A percentile compares a stretch with the other conserved stretches of the same genome.
Evolutionary conservation across 2,329 filamentous ascomycete genomes (phyloP).

Genomic region (Aureobasidium uvarum): DNA sequence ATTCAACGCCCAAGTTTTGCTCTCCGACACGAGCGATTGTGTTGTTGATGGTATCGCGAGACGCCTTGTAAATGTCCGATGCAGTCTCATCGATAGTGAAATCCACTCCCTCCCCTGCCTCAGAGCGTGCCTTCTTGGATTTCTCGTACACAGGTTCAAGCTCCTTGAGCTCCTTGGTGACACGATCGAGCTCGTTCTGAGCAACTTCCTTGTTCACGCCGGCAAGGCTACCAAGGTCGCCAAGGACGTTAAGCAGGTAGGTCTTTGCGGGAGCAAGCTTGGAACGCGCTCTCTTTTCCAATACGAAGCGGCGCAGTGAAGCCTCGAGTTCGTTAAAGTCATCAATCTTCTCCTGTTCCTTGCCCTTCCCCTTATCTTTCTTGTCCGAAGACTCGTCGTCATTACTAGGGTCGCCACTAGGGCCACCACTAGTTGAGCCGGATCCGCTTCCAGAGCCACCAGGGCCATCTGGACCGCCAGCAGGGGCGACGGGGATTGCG

Average conservation of each 20-base stretch:
- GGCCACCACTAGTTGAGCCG: constrained; percentile 37
- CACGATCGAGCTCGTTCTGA: constrained; percentile 77
- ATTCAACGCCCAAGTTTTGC: constrained; percentile 74
- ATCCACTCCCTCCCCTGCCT: constrained; percentile 79
- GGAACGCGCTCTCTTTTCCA: constrained; percentile 92
- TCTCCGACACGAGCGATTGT: constrained; percentile 76
- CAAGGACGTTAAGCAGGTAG: constrained; percentile 88
- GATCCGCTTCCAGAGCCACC: constrained; percentile 43
- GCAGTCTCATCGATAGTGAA: constrained; percentile 80
- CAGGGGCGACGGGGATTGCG: constrained; percentile 72
- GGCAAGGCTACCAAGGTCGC: constrained; percentile 79
- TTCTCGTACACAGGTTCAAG: constrained; percentile 84
- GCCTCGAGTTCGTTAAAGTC: constrained; percentile 90
- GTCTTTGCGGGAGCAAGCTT: constrained; percentile 95
- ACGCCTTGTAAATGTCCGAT: constrained; percentile 80
- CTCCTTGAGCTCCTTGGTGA: constrained; percentile 74
- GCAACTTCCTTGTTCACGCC: constrained; percentile 85
- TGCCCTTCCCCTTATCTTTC: constrained; percentile 73
- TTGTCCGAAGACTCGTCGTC: constrained; percentile 49
- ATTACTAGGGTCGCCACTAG: constrained; percentile 37
- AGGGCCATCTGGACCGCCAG: constrained; percentile 58
- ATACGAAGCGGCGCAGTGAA: constrained; percentile 84
- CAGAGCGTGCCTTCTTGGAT: constrained; percentile 73
- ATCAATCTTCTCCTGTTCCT: constrained; percentile 70
- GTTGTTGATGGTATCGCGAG: constrained; percentile 69